Conservation (phyloP, 2,329 filamentous ascomycete species). For the Cadophora malorum region DNA sequence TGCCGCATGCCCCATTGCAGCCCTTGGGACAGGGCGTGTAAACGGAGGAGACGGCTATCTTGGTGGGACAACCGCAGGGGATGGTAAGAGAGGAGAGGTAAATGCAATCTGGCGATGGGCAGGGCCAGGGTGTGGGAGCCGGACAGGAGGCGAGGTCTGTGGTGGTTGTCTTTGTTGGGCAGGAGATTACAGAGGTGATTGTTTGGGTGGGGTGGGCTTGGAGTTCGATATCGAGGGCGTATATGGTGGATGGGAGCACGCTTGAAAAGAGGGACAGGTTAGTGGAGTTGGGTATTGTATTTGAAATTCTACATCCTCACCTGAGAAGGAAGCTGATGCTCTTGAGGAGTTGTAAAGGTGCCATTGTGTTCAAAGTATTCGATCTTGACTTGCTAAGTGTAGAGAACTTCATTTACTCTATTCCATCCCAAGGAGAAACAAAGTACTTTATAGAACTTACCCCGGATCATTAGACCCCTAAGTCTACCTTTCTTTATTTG, state of each 20-base stretch:
- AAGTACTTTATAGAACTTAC: not conserved
- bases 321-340: not conserved
- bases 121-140: slow-evolving; percentile 25
- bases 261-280: not conserved
- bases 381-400: not conserved
- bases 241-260: not conserved
- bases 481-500: not conserved
- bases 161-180: slow-evolving; percentile 39
- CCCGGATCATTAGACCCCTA: not conserved
- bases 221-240: not conserved
- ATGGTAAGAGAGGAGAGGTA: slow-evolving; percentile 30
- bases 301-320: not conserved
- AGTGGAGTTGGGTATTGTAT: not conserved
- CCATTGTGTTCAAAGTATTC: not conserved
- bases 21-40: slow-evolving; percentile 36
- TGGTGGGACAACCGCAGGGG: slow-evolving; percentile 40
- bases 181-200: slow-evolving; percentile 23
- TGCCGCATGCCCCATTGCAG: slow-evolving; percentile 29
- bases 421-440: slow-evolving; percentile 1
- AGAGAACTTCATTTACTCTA: not conserved
- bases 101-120: slow-evolving; percentile 34
- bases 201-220: not conserved
- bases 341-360: not conserved
- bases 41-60: slow-evolving; percentile 34
- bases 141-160: slow-evolving; percentile 30